A percentile compares a stretch with the other conserved stretches of the same genome.
These are phyloP conservation scores for Colletotrichum paranaense DNA, from an alignment of 2,329 filamentous ascomycete species.

Conservation along the genomic window DNA sequence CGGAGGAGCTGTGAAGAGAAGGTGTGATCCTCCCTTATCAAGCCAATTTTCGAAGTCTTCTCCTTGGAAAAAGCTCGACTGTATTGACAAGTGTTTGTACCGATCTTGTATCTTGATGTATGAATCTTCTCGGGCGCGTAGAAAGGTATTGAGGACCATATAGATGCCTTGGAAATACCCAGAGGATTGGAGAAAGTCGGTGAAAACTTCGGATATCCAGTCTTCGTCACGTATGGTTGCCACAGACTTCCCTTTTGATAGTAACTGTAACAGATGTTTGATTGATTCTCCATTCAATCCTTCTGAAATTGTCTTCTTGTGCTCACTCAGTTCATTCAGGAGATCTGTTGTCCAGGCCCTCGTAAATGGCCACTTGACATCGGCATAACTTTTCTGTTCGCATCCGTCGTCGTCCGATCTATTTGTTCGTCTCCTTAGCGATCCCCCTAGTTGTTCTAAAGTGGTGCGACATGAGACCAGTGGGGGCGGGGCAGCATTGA, in stretches of 20 bases:
- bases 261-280: neutral
- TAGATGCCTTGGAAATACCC: too few species aligned
- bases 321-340: neutral
- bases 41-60: neutral
- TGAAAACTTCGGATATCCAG: too few species aligned
- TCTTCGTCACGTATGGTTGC: neutral
- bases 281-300: neutral
- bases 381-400: neutral
- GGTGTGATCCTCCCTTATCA: neutral
- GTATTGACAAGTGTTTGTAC: neutral
- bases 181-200: too few species aligned
- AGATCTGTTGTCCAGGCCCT: slow-evolving; percentile 10
- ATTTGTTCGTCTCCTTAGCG: neutral
- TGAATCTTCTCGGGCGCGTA: neutral
- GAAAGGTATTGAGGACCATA: neutral
- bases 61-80: neutral
- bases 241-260: neutral
- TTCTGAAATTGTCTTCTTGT: neutral
- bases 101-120: neutral
- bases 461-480: neutral
- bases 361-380: slow-evolving; percentile 8
- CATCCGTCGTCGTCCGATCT: neutral
- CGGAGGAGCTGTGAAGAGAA: neutral
- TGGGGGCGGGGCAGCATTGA: neutral
- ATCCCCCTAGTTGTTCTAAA: neutral